phyloP scores from a whole-genome alignment of 176 grass and related monocot genomes.

The Musa schizocarpa region DNA sequence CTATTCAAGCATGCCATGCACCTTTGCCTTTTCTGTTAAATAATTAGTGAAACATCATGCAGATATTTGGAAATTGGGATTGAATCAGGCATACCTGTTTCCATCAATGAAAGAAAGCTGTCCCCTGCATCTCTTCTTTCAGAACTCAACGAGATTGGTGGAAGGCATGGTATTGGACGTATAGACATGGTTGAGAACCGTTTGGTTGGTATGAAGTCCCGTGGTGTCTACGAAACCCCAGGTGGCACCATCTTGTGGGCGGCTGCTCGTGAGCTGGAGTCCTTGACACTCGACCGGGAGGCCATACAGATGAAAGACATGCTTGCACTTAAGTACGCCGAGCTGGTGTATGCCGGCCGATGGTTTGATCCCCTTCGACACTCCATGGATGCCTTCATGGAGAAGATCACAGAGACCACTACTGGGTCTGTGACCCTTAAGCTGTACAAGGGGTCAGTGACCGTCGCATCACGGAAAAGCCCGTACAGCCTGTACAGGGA shows the following conservation, averaged over 20 bases:
- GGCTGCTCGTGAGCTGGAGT: conserved; percentile 63
- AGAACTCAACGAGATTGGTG: conserved; percentile 70
- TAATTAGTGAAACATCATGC: not conserved
- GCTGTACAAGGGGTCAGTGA: conserved; percentile 78
- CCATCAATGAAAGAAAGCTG: conserved; percentile 57
- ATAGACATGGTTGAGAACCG: conserved; percentile 91
- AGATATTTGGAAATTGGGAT: conserved; percentile 88
- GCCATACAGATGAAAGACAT: conserved; percentile 73
- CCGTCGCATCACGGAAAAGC: conserved; percentile 43
- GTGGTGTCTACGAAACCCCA: conserved; percentile 80
- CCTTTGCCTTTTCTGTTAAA: not conserved
- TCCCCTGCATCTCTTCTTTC: conserved; percentile 67
- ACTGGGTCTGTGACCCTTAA: conserved; percentile 60
- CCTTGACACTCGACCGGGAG: conserved; percentile 58
- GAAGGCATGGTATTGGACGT: conserved; percentile 75
- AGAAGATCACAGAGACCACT: conserved; percentile 45
- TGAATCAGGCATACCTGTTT: conserved; percentile 60
- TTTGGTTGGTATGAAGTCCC: conserved; percentile 89
- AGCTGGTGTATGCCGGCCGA: conserved; percentile 71
- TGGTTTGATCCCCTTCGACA: conserved; percentile 71
- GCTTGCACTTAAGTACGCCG: conserved; percentile 68
- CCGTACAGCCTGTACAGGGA: conserved; percentile 80
- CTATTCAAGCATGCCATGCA: too few relatives aligned
- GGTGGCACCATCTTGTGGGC: conserved; percentile 83
- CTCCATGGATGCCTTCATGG: conserved; percentile 66